These are phyloP conservation scores for Agapanthus africanus DNA, from an alignment of 106 monocot species.

Conservation along the genomic window DNA sequence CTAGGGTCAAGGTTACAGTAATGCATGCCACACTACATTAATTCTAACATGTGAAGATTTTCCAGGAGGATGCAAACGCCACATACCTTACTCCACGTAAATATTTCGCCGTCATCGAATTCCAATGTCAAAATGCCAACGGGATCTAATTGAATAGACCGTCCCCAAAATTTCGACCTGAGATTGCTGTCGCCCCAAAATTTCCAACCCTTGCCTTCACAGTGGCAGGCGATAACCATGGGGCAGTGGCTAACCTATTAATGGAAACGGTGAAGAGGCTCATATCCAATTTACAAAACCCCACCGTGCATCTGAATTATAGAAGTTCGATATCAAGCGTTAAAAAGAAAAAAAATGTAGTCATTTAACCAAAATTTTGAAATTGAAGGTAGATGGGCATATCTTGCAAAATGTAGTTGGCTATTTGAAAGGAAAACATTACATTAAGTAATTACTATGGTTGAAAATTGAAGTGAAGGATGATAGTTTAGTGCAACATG, in stretches of 20 bases:
- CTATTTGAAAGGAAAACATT: no score
- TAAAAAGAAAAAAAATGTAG: neutral
- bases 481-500: no score
- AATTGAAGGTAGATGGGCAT: no score
- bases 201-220: conserved; percentile 90
- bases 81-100: conserved; percentile 80
- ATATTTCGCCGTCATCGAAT: conserved; percentile 90
- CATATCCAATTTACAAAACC: conserved; percentile 11
- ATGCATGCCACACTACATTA: no score
- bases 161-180: conserved; percentile 82
- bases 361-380: no score
- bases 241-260: conserved; percentile 87
- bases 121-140: conserved; percentile 76
- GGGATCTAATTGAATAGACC: conserved; percentile 78
- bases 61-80: neutral
- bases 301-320: conserved; percentile 5
- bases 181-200: conserved; percentile 84
- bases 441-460: no score
- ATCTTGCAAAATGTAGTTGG: no score
- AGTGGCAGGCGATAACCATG: conserved; percentile 81
- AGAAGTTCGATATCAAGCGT: conserved; percentile 12
- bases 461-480: no score
- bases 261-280: conserved; percentile 15
- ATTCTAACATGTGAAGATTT: neutral
- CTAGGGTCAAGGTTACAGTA: no score